Conservation (phyloP, 75 land plant genomes). For the Chamaecyparis obtusa region DNA sequence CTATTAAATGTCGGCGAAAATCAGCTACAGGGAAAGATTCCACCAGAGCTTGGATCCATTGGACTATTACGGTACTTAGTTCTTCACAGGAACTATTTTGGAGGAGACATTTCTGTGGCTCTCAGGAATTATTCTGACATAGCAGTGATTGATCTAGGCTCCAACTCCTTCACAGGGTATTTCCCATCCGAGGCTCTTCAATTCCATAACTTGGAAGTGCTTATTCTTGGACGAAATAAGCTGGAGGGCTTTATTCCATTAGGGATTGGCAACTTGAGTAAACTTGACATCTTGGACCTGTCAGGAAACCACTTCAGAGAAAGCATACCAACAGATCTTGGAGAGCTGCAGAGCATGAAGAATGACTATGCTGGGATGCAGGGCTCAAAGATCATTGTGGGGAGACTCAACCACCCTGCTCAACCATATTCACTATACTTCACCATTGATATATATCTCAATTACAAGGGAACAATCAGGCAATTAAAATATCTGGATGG, state of each 20-base stretch:
- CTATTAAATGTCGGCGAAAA: no score
- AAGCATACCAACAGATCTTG: not conserved
- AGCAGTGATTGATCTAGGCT: no score
- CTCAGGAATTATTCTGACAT: no score
- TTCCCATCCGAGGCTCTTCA: no score
- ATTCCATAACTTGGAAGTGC: not conserved
- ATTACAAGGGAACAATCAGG: not conserved
- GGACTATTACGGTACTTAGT: not conserved
- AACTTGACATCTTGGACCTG: not conserved
- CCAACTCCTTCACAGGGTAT: no score
- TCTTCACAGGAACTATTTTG: not conserved
- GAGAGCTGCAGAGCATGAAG: not conserved
- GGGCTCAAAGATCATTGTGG: not conserved
- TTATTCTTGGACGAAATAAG: not conserved
- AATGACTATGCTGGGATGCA: not conserved
- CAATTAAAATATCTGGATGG: not conserved
- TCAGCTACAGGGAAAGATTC: not conserved
- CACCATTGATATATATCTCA: not conserved
- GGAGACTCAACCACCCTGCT: not conserved
- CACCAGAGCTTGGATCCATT: not conserved
- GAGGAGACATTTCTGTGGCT: not conserved
- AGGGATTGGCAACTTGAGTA: not conserved
- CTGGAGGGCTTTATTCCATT: not conserved
- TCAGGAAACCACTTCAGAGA: not conserved
- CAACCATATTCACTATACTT: not conserved